Conservation (phyloP, 192 early-diverging fungal genomes). For the Umbelopsis isabellina region DNA sequence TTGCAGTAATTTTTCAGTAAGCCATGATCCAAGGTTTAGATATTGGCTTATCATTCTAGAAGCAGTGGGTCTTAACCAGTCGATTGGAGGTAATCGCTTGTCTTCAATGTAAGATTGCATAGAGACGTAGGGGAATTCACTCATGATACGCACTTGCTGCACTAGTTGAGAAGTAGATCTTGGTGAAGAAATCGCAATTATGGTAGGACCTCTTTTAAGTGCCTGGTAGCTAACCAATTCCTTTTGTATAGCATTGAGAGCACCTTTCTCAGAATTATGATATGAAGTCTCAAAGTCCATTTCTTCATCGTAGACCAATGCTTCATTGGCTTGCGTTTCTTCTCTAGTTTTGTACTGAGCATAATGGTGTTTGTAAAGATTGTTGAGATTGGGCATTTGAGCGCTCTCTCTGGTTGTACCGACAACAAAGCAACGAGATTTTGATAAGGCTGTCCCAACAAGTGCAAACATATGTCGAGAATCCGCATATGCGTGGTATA, state of each 20-base stretch:
- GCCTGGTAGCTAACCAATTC: constrained; percentile 65
- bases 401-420: constrained; percentile 61
- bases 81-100: constrained; percentile 73
- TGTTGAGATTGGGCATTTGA: constrained; percentile 73
- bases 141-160: constrained; percentile 53
- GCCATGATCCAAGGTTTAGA: constrained; percentile 72
- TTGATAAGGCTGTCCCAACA: constrained; percentile 58
- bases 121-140: constrained; percentile 70
- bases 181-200: constrained; percentile 78
- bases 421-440: constrained; percentile 76
- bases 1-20: constrained; percentile 73
- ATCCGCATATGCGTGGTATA: constrained; percentile 75
- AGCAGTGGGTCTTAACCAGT: constrained; percentile 79
- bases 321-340: constrained; percentile 35
- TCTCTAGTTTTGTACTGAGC: constrained; percentile 39
- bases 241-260: constrained; percentile 60
- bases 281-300: constrained; percentile 58
- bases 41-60: constrained; percentile 79
- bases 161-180: constrained; percentile 32
- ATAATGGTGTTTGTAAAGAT: constrained; percentile 66
- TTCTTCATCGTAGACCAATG: constrained; percentile 54
- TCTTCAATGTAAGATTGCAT: constrained; percentile 76
- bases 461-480: constrained; percentile 72
- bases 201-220: constrained; percentile 61
- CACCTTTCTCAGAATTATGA: constrained; percentile 51